A percentile compares a stretch with the other conserved stretches of the same genome.
Conservation (phyloP, 352 stramenopile species). For the Phytophthora fragariae region DNA sequence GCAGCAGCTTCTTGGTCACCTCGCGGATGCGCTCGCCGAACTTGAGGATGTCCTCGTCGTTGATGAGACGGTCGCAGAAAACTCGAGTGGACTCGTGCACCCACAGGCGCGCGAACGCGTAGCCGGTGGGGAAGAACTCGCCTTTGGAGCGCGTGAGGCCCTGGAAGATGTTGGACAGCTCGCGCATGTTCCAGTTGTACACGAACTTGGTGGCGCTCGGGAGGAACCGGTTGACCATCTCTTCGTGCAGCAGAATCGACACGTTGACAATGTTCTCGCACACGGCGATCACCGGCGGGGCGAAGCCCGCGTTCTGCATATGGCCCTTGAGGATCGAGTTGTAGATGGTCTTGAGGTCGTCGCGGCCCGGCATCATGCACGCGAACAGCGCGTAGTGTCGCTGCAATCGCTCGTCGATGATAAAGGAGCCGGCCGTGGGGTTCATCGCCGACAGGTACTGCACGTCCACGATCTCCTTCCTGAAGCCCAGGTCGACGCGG, state of each 20-base stretch:
- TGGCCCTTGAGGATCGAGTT: constrained; percentile 95
- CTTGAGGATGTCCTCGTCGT: constrained; percentile 93
- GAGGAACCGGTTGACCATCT: constrained; percentile 95
- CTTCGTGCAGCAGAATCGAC: constrained; percentile 92
- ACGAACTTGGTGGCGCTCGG: constrained; percentile 98
- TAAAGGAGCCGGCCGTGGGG: constrained; percentile 96
- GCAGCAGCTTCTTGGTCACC: constrained; percentile 93
- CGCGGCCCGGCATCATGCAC: constrained; percentile 95
- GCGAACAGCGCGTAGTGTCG: constrained; percentile 96
- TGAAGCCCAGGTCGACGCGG: constrained; percentile 94
- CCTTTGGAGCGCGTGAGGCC: constrained; percentile 92
- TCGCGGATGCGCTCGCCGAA: constrained; percentile 94
- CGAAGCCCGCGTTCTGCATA: constrained; percentile 88
- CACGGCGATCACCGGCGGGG: constrained; percentile 60
- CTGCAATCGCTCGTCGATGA: constrained; percentile 97
- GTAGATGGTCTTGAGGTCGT: constrained; percentile 97
- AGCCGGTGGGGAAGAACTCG: constrained; percentile 92
- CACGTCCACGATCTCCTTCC: constrained; percentile 97
- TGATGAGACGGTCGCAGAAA: constrained; percentile 97
- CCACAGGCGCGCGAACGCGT: constrained; percentile 93
- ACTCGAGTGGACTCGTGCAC: constrained; percentile 98
- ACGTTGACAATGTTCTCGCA: constrained; percentile 92
- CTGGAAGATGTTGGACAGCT: constrained; percentile 98
- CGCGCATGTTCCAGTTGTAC: constrained; percentile 99
- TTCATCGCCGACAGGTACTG: constrained; percentile 98